Percentiles rank a stretch among this genome's conserved stretches.
These are phyloP conservation scores for Metschnikowia anglica DNA, from an alignment of 805 yeast species.

Conservation along the genomic window DNA sequence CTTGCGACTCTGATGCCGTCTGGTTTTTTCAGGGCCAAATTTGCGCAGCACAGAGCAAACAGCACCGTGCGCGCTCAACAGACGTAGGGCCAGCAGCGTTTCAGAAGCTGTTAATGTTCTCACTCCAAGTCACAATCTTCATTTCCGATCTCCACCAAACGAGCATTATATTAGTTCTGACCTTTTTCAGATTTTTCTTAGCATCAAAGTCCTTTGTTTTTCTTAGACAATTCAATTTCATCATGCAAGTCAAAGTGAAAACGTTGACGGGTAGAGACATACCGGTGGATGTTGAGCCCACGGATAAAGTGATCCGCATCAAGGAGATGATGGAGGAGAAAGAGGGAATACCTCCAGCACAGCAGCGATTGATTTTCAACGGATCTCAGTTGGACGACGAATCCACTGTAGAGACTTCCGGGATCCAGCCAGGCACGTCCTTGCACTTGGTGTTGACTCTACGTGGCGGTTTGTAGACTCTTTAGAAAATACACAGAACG, in stretches of 20 bases:
- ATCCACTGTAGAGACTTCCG: slow-evolving; percentile 65
- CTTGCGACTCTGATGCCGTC: too few species aligned
- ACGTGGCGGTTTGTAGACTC: slow-evolving; percentile 66
- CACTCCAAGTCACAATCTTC: too few species aligned
- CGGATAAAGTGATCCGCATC: slow-evolving; percentile 66
- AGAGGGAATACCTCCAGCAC: slow-evolving; percentile 96
- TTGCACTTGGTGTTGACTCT: slow-evolving; percentile 88
- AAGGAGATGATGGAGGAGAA: slow-evolving; percentile 93
- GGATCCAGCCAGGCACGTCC: slow-evolving; percentile 82
- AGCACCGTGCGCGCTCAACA: too few species aligned
- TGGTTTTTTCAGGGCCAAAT: too few species aligned
- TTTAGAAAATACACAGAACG: not conserved
- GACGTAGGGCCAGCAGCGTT: too few species aligned
- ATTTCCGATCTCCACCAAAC: too few species aligned
- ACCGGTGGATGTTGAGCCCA: slow-evolving; percentile 69
- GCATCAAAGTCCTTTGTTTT: too few species aligned
- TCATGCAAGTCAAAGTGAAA: slow-evolving; percentile 69
- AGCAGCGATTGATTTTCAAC: slow-evolving; percentile 84
- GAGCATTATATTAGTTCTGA: too few species aligned
- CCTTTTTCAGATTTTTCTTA: too few species aligned
- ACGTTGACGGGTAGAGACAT: slow-evolving; percentile 83
- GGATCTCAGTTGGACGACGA: slow-evolving; percentile 94
- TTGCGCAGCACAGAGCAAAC: too few species aligned
- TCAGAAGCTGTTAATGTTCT: too few species aligned
- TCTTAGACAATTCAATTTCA: not conserved